Percentiles rank a stretch among this genome's conserved stretches.
phyloP scores from a whole-genome alignment of 345 rosid species.

The Pistacia vera region DNA sequence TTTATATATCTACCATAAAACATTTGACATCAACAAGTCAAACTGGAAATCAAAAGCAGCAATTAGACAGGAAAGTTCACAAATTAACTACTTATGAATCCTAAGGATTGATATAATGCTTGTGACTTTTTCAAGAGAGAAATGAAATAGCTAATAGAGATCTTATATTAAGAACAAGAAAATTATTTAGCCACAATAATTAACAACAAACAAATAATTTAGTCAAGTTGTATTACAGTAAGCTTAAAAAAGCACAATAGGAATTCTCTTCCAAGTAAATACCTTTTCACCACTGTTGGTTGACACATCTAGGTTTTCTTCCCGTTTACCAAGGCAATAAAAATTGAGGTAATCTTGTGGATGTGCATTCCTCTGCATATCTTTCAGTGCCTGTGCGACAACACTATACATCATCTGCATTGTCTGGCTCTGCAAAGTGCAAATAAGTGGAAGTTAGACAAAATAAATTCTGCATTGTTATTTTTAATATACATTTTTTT shows the following conservation, averaged over 20 bases:
- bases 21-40: background rate
- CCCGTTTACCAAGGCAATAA: constrained; percentile 86
- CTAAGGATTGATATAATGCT: background rate
- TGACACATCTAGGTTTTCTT: constrained; percentile 36
- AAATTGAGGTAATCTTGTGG: constrained; percentile 95
- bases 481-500: background rate
- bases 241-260: constrained; percentile 6
- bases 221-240: background rate
- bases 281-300: constrained; percentile 47
- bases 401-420: constrained; percentile 87
- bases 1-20: background rate
- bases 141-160: no score
- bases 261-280: constrained; percentile 16
- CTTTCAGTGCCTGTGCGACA: constrained; percentile 58
- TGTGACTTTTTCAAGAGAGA: no score
- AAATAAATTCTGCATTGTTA: background rate
- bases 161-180: background rate
- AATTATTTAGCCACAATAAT: background rate
- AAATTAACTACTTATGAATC: background rate
- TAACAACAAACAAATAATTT: background rate
- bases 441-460: constrained; percentile 13
- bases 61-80: background rate
- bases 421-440: constrained; percentile 73
- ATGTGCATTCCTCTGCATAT: constrained; percentile 49
- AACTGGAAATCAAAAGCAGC: background rate